These are phyloP conservation scores for Pittosporum tobira DNA, from an alignment of 129 eudicot species.

Conservation along the genomic window DNA sequence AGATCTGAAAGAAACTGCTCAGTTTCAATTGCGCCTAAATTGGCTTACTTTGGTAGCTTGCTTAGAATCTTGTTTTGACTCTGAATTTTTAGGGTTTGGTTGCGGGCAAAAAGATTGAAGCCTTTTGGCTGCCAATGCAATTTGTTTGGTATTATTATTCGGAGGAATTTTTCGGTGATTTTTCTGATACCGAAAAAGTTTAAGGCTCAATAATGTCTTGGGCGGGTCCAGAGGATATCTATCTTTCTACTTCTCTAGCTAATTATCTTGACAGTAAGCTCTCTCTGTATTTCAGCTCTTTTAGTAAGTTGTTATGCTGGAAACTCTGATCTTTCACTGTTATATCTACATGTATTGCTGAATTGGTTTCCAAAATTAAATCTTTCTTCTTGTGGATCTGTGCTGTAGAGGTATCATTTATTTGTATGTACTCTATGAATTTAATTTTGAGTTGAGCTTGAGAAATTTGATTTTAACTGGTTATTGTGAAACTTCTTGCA, in stretches of 20 bases:
- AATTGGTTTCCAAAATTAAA: not conserved
- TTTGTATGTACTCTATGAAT: not conserved
- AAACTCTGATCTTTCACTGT: too few species aligned
- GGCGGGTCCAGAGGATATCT: constrained; percentile 87
- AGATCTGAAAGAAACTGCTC: constrained; percentile 21
- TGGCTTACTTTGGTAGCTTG: constrained; percentile 6
- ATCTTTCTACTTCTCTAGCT: constrained; percentile 88
- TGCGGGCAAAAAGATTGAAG: not conserved
- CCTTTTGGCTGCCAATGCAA: constrained; percentile 41
- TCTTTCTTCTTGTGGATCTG: not conserved
- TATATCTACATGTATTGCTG: not conserved
- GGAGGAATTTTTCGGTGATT: constrained; percentile 41
- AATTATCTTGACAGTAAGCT: constrained; percentile 86
- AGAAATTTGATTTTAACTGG: not conserved
- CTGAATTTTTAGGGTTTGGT: constrained; percentile 20
- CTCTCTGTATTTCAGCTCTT: too few species aligned
- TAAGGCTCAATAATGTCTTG: constrained; percentile 77
- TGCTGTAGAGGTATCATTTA: not conserved
- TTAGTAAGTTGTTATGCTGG: too few species aligned
- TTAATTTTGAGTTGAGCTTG: not conserved
- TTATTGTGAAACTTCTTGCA: not conserved
- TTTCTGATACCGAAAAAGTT: constrained; percentile 33
- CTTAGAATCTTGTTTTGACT: not conserved
- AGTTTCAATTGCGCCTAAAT: not conserved
- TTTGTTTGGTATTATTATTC: constrained; percentile 24